Base-by-base conservation (phyloP, 140 eudicot genomes). In the Oenanthe javanica region DNA sequence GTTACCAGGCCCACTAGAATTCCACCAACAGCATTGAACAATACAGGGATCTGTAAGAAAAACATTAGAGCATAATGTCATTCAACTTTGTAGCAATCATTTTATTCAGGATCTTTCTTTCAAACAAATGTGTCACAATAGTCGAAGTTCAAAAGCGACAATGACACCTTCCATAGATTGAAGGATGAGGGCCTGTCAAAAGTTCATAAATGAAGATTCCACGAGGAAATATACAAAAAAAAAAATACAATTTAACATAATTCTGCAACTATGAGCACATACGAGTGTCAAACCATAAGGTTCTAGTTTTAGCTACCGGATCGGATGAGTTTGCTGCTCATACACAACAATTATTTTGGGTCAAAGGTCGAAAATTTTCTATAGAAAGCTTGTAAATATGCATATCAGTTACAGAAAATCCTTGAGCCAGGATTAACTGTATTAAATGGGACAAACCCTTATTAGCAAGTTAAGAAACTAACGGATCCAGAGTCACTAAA, bases 1-100 rank as follows among this genome's bases (percentile, higher is more conserved):
- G 99, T 95, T 80, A 95, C 96, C 21, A 95, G 97, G 43, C 99
- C 99, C 79, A 95, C 99, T 83, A 95, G 96, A 87, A 95, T 95
- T 66, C 99, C 99, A 72, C 99, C 99, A 86, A 91, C 90, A 85
- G 97, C 99, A 92, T 95, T 95, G 76, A 88, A 76, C 75, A 89
- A 59, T 59, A 92, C 93, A 81, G 99, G 99, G 82, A 95, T 86
- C 99, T 95, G 93, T 57, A 89, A 76, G 77, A 78, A 45, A 57
- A 50, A 72, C 79, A 69, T 72, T 77, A 46, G 64, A 77, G 64
- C 79, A 77, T 47, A 5, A 77, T 43, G 45, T 59, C 23, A 80
- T 38, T 75, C 8, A 75, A 72, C 45, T 23, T 25, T 1, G 18
- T 49, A 49, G 79, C 79, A 48, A n/a, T 36, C 25, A 75, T 75